These are phyloP conservation scores for Teratosphaeria zuluensis DNA, from an alignment of 2,329 filamentous ascomycete genomes.

Conservation along the genomic window DNA sequence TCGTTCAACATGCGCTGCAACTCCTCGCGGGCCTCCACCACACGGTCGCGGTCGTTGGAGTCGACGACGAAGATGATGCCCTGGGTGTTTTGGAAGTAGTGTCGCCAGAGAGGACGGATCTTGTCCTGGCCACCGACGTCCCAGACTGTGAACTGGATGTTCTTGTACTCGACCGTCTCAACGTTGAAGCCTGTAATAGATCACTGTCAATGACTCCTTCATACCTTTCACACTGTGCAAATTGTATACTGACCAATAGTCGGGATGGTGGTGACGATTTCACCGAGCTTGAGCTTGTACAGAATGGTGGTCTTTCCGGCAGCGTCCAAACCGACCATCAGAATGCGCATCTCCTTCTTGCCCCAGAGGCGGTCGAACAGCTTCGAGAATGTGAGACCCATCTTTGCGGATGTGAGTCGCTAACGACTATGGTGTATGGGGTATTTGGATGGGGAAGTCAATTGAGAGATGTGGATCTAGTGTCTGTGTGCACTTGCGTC, in stretches of 20 bases:
- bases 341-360: slow-evolving; percentile 96
- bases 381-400: slow-evolving; percentile 91
- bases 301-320: slow-evolving; percentile 98
- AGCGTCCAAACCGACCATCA: slow-evolving; percentile 96
- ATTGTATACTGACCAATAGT: slow-evolving; percentile 58
- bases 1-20: slow-evolving; percentile 96
- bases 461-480: not conserved
- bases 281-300: slow-evolving; percentile 97
- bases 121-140: slow-evolving; percentile 98
- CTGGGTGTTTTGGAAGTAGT: slow-evolving; percentile 94
- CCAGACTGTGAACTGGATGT: slow-evolving; percentile 99
- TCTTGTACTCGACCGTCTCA: slow-evolving; percentile 97
- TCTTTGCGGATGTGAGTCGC: slow-evolving; percentile 46
- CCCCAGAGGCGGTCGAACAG: slow-evolving; percentile 98
- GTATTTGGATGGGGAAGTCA: not conserved
- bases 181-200: slow-evolving; percentile 70
- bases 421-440: not conserved
- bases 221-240: not conserved
- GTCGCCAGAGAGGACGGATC: slow-evolving; percentile 92
- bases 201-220: slow-evolving; percentile 1
- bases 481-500: not conserved
- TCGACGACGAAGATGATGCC: slow-evolving; percentile 98
- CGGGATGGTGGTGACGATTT: slow-evolving; percentile 96
- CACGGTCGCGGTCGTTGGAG: slow-evolving; percentile 80
- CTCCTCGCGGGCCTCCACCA: slow-evolving; percentile 88